Base-by-base conservation (phyloP, 352 stramenopile genomes). In the Thalassiosira mediterranea region DNA sequence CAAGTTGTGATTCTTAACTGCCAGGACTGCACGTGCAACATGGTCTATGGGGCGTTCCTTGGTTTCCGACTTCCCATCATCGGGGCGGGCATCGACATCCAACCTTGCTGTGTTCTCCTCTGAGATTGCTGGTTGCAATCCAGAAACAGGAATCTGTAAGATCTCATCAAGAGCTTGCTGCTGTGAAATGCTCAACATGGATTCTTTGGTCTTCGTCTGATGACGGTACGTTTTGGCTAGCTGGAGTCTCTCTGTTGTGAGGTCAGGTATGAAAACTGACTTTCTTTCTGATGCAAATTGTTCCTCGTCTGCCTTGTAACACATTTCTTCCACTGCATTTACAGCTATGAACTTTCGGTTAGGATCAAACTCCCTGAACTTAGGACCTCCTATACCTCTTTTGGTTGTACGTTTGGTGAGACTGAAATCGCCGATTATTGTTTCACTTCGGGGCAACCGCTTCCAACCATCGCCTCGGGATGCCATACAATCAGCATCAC, bases 1-100 rank as follows among this genome's bases (percentile, higher is more conserved):
- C 37, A 91, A 73, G 48, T 93, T 86, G 15, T 79, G 58, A 60
- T 82, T 83, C 71, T 89, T 90, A 8, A 88, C 79, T 19, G 80
- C 78, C 48, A 88, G 42, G 32, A 91, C 79, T 19, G 86, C 78
- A 25, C 58, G 74, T 23, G 68, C 46, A 1, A 67, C 47, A 53
- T 56, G 40, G 66, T 79, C 60, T 5, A 62, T 58, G 47, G 53
- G n/a, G 28, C 60, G 46, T 70, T n/a, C 13, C 51, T 32, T 53
- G 46, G 38, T 34, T 26, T 58, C 2, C n/a, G 26, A 25, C 48
- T 57, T 63, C 11, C 56, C 17, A 23, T 65, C 44, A 51, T 66
- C 49, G 5, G 42, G 26, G 11, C 77, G 54, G 32, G 7, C 38
- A 48, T 59, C 60, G 46, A n/a, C 46, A 54, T 77, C 64, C 19